phyloP scores from a whole-genome alignment of 768 basidiomycete genomes.

The Glaciozyma antarctica region DNA sequence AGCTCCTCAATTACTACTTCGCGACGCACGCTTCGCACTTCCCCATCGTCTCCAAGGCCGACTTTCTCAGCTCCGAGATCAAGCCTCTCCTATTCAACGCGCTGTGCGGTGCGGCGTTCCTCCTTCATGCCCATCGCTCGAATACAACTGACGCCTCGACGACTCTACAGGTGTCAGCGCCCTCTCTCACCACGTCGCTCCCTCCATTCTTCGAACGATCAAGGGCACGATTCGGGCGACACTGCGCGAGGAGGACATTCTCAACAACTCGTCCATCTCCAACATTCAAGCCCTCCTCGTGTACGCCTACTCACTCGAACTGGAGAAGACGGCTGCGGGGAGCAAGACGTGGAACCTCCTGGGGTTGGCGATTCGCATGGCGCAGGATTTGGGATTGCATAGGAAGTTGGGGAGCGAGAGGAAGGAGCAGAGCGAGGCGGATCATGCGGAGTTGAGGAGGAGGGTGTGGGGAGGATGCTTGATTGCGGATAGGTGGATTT shows the following conservation, averaged over 20 bases:
- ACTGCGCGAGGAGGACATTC: conserved; percentile 82
- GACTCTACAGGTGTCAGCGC: conserved; percentile 45
- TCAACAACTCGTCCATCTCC: conserved; percentile 45
- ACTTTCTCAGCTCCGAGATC: conserved; percentile 71
- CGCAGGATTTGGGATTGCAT: conserved; percentile 92
- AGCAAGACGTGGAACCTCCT: conserved; percentile 24
- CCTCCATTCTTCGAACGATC: conserved; percentile 78
- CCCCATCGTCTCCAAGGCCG: conserved; percentile 76
- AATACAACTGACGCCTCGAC: too few species aligned
- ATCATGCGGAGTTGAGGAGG: conserved; percentile 65
- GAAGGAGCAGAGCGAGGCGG: conserved; percentile 46
- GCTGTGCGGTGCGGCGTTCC: conserved; percentile 72
- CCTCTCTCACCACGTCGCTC: conserved; percentile 66
- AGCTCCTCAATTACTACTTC: conserved; percentile 82
- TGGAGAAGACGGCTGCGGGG: conserved; percentile 33
- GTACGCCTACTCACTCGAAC: conserved; percentile 27
- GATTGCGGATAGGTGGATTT: conserved; percentile 72
- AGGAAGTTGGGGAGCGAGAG: conserved; percentile 62
- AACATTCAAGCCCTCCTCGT: conserved; percentile 67
- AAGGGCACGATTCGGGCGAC: conserved; percentile 75
- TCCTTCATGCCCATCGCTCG: too few species aligned
- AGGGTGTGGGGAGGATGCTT: conserved; percentile 91
- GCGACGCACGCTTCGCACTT: conserved; percentile 73
- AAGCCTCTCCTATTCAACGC: conserved; percentile 75
- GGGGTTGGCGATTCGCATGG: conserved; percentile 47